Percentiles rank a stretch among this genome's conserved stretches.
These are phyloP conservation scores for Fagus crenata DNA, from an alignment of 306 rosid genomes.

Conservation along the genomic window DNA sequence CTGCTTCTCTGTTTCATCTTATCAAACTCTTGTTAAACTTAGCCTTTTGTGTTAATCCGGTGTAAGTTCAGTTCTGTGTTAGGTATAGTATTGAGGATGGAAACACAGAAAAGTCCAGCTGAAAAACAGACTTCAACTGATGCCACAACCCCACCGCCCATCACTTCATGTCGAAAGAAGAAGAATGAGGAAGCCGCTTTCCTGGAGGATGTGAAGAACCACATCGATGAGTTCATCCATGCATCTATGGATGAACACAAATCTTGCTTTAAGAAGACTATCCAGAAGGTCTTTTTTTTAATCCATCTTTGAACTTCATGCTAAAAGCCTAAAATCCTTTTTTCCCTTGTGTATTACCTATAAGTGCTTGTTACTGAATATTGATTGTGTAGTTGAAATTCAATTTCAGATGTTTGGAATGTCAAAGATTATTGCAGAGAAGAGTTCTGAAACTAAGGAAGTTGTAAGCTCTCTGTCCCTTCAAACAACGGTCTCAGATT, in stretches of 20 bases:
- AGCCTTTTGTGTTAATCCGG: not conserved
- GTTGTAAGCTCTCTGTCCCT: slow-evolving; percentile 83
- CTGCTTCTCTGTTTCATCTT: not conserved
- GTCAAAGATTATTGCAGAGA: slow-evolving; percentile 77
- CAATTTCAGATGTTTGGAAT: slow-evolving; percentile 78
- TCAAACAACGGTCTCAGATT: slow-evolving; percentile 53
- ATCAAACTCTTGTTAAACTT: not conserved
- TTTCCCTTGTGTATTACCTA: not conserved
- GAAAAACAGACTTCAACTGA: slow-evolving; percentile 42
- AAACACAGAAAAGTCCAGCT: slow-evolving; percentile 42
- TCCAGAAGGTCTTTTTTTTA: slow-evolving; percentile 53
- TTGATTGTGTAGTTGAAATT: slow-evolving; percentile 10
- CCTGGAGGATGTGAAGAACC: slow-evolving; percentile 84
- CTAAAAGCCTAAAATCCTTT: too few species aligned
- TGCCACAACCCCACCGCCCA: slow-evolving; percentile 34
- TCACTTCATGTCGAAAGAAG: slow-evolving; percentile 76
- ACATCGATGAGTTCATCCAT: slow-evolving; percentile 74
- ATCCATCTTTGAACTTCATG: slow-evolving; percentile 6
- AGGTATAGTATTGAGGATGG: slow-evolving; percentile 45
- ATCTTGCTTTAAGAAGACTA: slow-evolving; percentile 78
- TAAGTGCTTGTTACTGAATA: slow-evolving; percentile 1
- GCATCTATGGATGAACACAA: slow-evolving; percentile 93
- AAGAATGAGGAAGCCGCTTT: slow-evolving; percentile 74
- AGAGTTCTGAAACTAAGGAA: slow-evolving; percentile 54
- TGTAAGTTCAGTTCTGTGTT: slow-evolving; percentile 20